Evolutionary conservation across 495 filamentous ascomycete species (phyloP), one percentile per base, ranked within the genome.

Genomic region (Penicillium coprophilum): DNA sequence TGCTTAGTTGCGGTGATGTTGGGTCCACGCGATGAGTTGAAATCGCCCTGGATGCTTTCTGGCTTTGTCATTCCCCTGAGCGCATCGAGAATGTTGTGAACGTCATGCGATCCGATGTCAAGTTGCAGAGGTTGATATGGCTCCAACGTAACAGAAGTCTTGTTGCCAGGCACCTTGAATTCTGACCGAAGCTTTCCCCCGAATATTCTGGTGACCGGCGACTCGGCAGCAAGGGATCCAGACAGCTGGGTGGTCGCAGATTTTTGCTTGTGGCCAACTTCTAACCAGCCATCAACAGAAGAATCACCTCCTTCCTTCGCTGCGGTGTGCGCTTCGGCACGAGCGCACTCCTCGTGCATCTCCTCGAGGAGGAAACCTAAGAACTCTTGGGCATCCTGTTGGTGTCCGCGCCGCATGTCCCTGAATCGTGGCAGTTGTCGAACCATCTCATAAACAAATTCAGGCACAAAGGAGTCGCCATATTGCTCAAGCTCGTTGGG

Each of bases 351-450:
- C 53, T 97, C 92, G 64, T 97, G 92, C 43, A 98, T 82, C 48
- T 90, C 89, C 61, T 96, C 92, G 8, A 98, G 79, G 36, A 97
- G 79, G 62, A 97, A 97, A 0, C 94, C 95, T 7, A 98, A 77
- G 69, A 98, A 98, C 59, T 98, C 94, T 68, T 98, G 91, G 9
- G 95, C 95, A 76, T 98, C 94, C 79, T 98, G 92, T 67, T 98
- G 94, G 55, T 97, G 95, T 2, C 94, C 94, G 47, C 92, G 87
- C 66, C 87, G 82, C 94, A 98, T 97, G 63, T 88, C 87, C 20
- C 90, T 82, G 72, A 98, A 97, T 45, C 91, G 85, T 40, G 91
- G 90, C 43, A 96, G 75, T 60, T 87, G 85, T 56, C 86, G 82
- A 56, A 97, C 95, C 39, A 92, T 88, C 47, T 96, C 90, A 64